Percentiles rank a stretch among this genome's conserved stretches.
Conservation (phyloP, 176 grass and related monocot species). For the Dendrocalamus sinicus region DNA sequence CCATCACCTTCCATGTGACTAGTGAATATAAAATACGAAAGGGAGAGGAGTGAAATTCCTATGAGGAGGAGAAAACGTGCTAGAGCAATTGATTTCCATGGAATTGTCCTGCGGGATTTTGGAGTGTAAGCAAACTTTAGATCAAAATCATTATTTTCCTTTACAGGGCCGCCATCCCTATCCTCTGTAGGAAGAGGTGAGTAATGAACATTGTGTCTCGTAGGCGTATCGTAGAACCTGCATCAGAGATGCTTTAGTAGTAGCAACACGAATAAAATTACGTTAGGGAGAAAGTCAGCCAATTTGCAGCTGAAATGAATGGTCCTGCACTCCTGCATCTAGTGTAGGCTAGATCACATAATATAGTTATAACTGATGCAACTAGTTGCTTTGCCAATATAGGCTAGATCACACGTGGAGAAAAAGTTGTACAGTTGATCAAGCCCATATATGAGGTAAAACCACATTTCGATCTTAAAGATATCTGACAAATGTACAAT, state of each 20-base stretch:
- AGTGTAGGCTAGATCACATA: not conserved
- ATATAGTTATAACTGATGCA: not conserved
- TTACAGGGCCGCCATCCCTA: conserved; percentile 17
- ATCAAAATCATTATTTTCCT: conserved; percentile 22
- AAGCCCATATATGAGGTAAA: not conserved
- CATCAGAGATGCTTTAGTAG: not conserved
- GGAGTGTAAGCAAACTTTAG: conserved; percentile 60
- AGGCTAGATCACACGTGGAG: not conserved
- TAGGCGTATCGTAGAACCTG: conserved; percentile 51
- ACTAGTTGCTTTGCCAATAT: not conserved
- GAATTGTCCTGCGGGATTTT: conserved; percentile 48
- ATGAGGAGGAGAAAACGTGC: conserved; percentile 51
- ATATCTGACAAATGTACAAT: not conserved
- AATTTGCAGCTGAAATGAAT: not conserved
- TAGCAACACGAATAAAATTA: not conserved
- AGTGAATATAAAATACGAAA: conserved; percentile 67
- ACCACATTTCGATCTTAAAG: not conserved
- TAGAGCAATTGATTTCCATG: conserved; percentile 75
- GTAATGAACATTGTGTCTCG: conserved; percentile 37
- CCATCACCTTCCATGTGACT: conserved; percentile 69
- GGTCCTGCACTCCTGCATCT: not conserved
- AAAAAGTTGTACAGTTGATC: not conserved
- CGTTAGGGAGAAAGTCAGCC: not conserved
- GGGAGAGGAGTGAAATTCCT: conserved; percentile 56
- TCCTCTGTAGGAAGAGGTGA: conserved; percentile 39